A percentile compares a stretch with the other conserved stretches of the same genome.
Conservation (phyloP, 1,139 yeast species). For the Blastobotrys indianensis region DNA sequence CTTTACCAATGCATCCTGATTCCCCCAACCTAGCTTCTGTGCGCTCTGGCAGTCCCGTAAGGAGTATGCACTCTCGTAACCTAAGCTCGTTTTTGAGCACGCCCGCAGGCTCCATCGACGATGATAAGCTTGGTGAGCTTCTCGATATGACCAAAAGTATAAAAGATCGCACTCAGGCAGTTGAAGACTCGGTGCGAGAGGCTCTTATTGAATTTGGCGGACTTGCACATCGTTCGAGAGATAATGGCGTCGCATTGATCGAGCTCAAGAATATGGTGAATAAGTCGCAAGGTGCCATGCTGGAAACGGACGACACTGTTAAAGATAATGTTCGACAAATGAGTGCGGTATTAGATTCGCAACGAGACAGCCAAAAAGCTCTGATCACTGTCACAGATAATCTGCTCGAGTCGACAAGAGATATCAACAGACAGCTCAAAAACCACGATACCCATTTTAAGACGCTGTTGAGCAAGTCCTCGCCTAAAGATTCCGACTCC, state of each 20-base stretch:
- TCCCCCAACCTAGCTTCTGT: constrained; percentile 28
- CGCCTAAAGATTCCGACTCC: neutral
- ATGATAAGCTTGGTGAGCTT: constrained; percentile 30
- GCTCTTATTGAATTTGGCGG: constrained; percentile 39
- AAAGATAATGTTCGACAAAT: constrained; percentile 21
- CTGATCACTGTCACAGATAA: constrained; percentile 22
- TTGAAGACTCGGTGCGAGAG: constrained; percentile 36
- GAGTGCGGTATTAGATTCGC: constrained; percentile 20
- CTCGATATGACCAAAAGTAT: constrained; percentile 28
- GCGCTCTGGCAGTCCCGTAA: constrained; percentile 14
- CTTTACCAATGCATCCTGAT: constrained; percentile 34
- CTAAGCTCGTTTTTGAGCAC: constrained; percentile 12
- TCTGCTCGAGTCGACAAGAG: constrained; percentile 22
- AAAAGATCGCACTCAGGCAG: constrained; percentile 27
- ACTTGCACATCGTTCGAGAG: constrained; percentile 39
- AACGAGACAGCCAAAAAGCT: constrained; percentile 22
- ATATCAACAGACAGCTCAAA: constrained; percentile 16
- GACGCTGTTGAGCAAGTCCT: constrained; percentile 6
- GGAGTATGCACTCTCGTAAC: constrained; percentile 13
- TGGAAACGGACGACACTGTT: constrained; percentile 17
- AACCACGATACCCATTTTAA: constrained; percentile 17
- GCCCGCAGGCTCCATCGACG: constrained; percentile 18
- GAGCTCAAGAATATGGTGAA: constrained; percentile 28
- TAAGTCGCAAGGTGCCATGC: constrained; percentile 18
- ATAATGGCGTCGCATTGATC: constrained; percentile 39